Evolutionary conservation across 495 filamentous ascomycete species (phyloP).

Genomic region (Evernia prunastri): DNA sequence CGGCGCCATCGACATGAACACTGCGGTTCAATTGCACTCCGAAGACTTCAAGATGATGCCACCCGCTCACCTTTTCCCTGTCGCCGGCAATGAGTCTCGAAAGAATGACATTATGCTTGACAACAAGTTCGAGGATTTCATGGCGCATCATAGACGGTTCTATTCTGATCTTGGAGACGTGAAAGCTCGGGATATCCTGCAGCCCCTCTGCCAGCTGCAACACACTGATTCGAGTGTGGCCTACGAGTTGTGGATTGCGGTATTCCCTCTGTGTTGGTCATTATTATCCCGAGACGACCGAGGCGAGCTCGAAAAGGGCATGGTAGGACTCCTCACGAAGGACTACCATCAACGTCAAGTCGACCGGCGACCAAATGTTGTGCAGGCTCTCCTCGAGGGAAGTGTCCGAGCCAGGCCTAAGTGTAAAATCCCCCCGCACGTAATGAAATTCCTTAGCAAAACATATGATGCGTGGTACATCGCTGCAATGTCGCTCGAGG

Average conservation of each 20-base stretch:
- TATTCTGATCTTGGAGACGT: conserved; percentile 74
- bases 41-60: conserved; percentile 78
- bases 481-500: conserved; percentile 75
- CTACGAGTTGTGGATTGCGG: conserved; percentile 78
- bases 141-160: conserved; percentile 74
- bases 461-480: conserved; percentile 97
- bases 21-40: conserved; percentile 61
- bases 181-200: conserved; percentile 76
- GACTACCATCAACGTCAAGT: conserved; percentile 92
- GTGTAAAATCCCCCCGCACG: conserved; percentile 88
- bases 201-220: conserved; percentile 89
- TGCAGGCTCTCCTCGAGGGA: conserved; percentile 82
- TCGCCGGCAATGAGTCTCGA: conserved; percentile 60
- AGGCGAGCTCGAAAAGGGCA: conserved; percentile 80
- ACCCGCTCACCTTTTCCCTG: conserved; percentile 57
- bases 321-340: conserved; percentile 80
- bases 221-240: conserved; percentile 75
- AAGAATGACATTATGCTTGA: conserved; percentile 70
- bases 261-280: conserved; percentile 94
- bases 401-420: conserved; percentile 72
- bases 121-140: conserved; percentile 71
- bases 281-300: conserved; percentile 80
- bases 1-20: conserved; percentile 81
- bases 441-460: conserved; percentile 85
- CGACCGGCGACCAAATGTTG: conserved; percentile 89